phyloP scores from a whole-genome alignment of 345 rosid genomes.

The Clarkia xantiana region DNA sequence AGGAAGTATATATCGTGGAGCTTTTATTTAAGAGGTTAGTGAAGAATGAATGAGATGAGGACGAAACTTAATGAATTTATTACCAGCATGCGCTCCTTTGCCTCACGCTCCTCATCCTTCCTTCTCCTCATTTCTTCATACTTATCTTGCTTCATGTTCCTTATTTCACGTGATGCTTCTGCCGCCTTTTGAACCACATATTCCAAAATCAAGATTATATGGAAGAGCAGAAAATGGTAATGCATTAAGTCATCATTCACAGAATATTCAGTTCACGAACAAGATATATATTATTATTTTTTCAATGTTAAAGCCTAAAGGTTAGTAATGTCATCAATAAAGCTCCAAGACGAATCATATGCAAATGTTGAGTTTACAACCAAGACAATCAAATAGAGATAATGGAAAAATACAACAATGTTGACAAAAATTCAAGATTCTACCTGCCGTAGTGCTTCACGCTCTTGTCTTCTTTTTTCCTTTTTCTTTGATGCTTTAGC shows the following conservation, averaged over 20 bases:
- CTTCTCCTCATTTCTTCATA: slow-evolving; percentile 84
- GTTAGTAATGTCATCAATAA: too few species aligned
- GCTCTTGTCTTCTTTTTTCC: slow-evolving; percentile 79
- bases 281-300: too few species aligned
- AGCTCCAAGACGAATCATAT: too few species aligned
- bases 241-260: too few species aligned
- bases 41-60: slow-evolving; percentile 2
- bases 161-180: slow-evolving; percentile 68
- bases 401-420: not conserved
- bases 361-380: too few species aligned
- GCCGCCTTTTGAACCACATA: slow-evolving; percentile 49
- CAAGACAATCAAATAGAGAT: too few species aligned
- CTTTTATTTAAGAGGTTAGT: not conserved
- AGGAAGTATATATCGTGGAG: not conserved
- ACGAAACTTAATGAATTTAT: slow-evolving; percentile 12
- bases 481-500: slow-evolving; percentile 66
- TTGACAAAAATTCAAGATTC: not conserved
- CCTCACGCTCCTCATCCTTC: slow-evolving; percentile 90
- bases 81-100: slow-evolving; percentile 61
- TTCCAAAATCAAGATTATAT: not conserved
- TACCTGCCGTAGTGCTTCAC: slow-evolving; percentile 80
- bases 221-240: not conserved
- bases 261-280: too few species aligned
- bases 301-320: too few species aligned
- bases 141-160: slow-evolving; percentile 62